Evolutionary conservation across 768 basidiomycete species (phyloP).

Genomic region (Boletus edulis): DNA sequence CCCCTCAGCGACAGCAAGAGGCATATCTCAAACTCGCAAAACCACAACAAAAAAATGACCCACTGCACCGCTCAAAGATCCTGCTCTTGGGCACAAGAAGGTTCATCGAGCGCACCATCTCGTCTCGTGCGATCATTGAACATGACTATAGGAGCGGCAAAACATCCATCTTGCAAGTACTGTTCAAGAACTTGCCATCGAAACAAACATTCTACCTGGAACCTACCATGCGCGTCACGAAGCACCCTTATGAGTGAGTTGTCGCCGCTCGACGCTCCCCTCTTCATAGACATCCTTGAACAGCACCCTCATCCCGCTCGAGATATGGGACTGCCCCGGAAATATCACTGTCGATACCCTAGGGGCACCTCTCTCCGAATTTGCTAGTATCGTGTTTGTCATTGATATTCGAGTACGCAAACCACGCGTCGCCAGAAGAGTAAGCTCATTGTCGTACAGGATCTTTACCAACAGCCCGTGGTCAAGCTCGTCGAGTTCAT

Average conservation of each 20-base stretch:
- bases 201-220: conserved; percentile 92
- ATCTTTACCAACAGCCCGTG: conserved; percentile 82
- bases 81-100: conserved; percentile 71
- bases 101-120: conserved; percentile 28
- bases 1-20: conserved; percentile 9
- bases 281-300: not conserved
- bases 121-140: not conserved
- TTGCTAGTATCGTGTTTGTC: conserved; percentile 87
- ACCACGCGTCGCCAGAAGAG: not conserved
- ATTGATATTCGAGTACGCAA: conserved; percentile 85
- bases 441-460: conserved; percentile 40
- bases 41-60: conserved; percentile 12
- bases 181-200: conserved; percentile 81
- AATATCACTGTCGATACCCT: conserved; percentile 80
- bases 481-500: conserved; percentile 81
- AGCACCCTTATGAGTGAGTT: conserved; percentile 78
- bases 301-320: conserved; percentile 89
- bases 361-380: conserved; percentile 69
- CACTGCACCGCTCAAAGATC: conserved; percentile 54
- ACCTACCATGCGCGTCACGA: conserved; percentile 74
- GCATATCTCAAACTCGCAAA: conserved; percentile 9
- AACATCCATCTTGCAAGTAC: conserved; percentile 84
- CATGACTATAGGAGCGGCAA: conserved; percentile 72
- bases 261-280: not conserved
- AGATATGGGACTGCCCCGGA: conserved; percentile 95